Base-by-base conservation (phyloP, 2,329 filamentous ascomycete genomes). In the Aspergillus fumigatus region DNA sequence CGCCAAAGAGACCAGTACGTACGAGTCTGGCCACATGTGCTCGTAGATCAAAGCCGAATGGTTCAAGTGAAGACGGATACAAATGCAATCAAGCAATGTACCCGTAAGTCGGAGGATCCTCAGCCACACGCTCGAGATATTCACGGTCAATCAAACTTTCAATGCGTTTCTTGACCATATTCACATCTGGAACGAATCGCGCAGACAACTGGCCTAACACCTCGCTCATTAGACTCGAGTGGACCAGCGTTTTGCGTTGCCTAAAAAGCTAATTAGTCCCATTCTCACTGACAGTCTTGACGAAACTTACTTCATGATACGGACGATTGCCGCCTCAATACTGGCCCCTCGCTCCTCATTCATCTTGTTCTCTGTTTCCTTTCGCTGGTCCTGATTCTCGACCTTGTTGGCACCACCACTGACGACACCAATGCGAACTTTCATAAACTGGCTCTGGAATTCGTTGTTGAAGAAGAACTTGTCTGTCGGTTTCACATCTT, bases 381-480 rank as follows among this genome's bases (percentile, higher is more conserved):
- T 73, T 47, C 84, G 78, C 71, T 87, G 84, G 32, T 79, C 77
- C 52, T 82, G 79, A 52, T 85, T 90, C 75, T 97, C 93, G 0
- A 96, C 89, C 75, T 91, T 94, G 70, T 91, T 95, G 19, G 87
- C 84, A 1, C 86, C 84, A 51, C 85, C 75, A 52, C 81, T 89
- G 63, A 96, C 88, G 4, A 94, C 88, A 23, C 90, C 90, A 21
- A 94, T 90, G 73, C 96, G 96, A 75, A 97, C 90, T 72, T 90
- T 91, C 67, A 94, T 82, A 51, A 89, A 86, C 69, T 90, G 92
- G 75, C 89, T 92, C 50, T 84, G 80, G 75, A 96, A 97, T 14
- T 85, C 80, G 32, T 86, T 79, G 69, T 97, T 97, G 79, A 92
- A 96, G 8, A 77, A 82, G 72, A 97, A 97, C 26, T 77, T 82